phyloP scores from a whole-genome alignment of 768 basidiomycete species.

The Pholiota microspora region DNA sequence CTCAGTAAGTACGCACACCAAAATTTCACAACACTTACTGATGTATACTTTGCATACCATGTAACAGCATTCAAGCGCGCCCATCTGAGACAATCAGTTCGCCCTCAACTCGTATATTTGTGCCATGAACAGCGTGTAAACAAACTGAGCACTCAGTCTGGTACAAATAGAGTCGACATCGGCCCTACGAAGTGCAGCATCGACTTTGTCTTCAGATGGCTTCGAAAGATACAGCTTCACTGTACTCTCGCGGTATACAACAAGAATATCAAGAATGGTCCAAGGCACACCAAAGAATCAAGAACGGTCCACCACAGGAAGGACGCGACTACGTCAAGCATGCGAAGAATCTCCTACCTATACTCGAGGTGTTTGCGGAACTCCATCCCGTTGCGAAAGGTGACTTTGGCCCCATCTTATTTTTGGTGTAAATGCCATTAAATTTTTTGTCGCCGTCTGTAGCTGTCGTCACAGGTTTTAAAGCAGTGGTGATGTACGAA shows the following conservation, averaged over 20 bases:
- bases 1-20: too few relatives aligned
- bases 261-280: conserved; percentile 10
- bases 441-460: too few relatives aligned
- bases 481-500: conserved; percentile 5
- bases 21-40: too few relatives aligned
- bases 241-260: conserved; percentile 1
- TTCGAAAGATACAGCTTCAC: neutral
- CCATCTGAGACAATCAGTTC: too few relatives aligned
- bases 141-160: too few relatives aligned
- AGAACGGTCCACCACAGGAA: conserved; percentile 2
- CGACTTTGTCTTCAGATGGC: neutral
- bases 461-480: conserved; percentile 1
- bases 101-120: too few relatives aligned
- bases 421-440: neutral
- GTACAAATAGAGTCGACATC: neutral
- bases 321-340: conserved; percentile 11
- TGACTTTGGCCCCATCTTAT: neutral
- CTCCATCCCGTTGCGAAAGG: conserved; percentile 10
- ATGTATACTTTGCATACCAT: too few relatives aligned
- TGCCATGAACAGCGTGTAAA: too few relatives aligned
- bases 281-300: conserved; percentile 8
- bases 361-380: conserved; percentile 7
- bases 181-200: neutral
- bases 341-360: conserved; percentile 4
- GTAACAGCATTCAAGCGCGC: too few relatives aligned